Percentiles rank a stretch among this genome's conserved stretches.
phyloP scores from a whole-genome alignment of 176 grass and related monocot genomes.

The Sorghum bicolor region DNA sequence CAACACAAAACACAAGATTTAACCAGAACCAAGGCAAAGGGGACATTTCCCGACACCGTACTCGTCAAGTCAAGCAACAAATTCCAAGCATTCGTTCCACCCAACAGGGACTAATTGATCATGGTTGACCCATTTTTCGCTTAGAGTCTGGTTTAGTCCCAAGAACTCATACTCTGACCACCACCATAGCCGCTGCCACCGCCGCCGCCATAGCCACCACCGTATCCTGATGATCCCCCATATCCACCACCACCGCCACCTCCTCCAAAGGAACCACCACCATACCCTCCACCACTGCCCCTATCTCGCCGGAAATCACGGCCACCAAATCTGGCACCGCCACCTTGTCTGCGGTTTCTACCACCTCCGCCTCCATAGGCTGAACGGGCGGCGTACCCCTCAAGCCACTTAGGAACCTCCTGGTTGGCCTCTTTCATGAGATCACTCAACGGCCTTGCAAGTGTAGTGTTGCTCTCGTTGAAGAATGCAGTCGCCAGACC shows the following conservation, averaged over 20 bases:
- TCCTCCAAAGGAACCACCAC: not conserved
- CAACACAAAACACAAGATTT: not conserved
- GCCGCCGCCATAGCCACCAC: not conserved
- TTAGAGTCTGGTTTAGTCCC: not conserved
- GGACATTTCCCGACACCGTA: not conserved
- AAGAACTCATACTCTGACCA: not conserved
- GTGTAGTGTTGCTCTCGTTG: slow-evolving; percentile 1
- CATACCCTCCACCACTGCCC: not conserved
- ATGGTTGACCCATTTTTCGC: not conserved
- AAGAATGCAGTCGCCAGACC: slow-evolving; percentile 34
- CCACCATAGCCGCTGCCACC: not conserved
- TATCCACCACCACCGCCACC: not conserved
- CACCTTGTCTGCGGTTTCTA: slow-evolving; percentile 33
- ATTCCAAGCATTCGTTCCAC: not conserved
- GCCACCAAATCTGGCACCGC: not conserved
- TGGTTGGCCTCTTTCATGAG: slow-evolving; percentile 39
- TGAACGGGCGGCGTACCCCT: slow-evolving; percentile 22
- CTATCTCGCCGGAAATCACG: slow-evolving; percentile 3
- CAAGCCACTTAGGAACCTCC: slow-evolving; percentile 31
- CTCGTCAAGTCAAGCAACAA: not conserved
- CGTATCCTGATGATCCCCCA: slow-evolving; percentile 1
- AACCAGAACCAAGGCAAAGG: not conserved
- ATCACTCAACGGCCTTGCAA: slow-evolving; percentile 15
- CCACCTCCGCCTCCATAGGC: slow-evolving; percentile 22
- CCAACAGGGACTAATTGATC: not conserved